Base-by-base conservation (phyloP, 2,329 filamentous ascomycete genomes). In the Neonectria ditissima region DNA sequence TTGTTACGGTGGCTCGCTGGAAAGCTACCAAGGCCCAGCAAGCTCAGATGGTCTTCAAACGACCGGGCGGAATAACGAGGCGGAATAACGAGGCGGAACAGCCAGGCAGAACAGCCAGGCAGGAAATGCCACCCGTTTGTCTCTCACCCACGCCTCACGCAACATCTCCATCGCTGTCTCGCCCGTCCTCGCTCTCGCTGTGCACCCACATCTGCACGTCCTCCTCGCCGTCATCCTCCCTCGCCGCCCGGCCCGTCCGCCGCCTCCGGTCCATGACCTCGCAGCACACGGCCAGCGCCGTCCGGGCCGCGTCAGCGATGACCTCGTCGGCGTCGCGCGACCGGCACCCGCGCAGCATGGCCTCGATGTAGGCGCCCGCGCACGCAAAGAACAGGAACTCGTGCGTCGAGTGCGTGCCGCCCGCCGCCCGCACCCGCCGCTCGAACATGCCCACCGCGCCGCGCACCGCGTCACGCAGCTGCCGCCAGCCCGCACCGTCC, bases 371-470 rank as follows among this genome's bases (percentile, higher is more conserved):
- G 6, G 62, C 62, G 14, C 53, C 58, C 2, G 62, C 62, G 28
- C 57, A 55, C 5, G 55, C 55, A 22, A 62, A 65, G 28, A 65
- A 56, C 3, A 65, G 13, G 34, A 65, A 57, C 26, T 62, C 62
- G 13, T 61, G 62, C 4, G 50, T 65, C 28, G 57, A 66, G 50
- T 57, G 57, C 20, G 39, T 43, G 3, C 62, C 62, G 6, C 53
- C 39, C 11, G 52, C 44, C 13, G 48, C 62, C 13, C 55, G 55
- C 8, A 65, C 57, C n/a, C 61, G 61, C 8, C 56, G 56, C 26
- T 64, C 56, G 32, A 60, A 64, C 41, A 54, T 44, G 8, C 45
- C 32, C 34, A 64, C 51, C 3, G 55, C 51, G 8, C 45, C 34
- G 2, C 47, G 13, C 7, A 64, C 51, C 2, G 51, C 45, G 13